Conservation (phyloP, 306 rosid genomes). For the Oxytropis ochrocephala region DNA sequence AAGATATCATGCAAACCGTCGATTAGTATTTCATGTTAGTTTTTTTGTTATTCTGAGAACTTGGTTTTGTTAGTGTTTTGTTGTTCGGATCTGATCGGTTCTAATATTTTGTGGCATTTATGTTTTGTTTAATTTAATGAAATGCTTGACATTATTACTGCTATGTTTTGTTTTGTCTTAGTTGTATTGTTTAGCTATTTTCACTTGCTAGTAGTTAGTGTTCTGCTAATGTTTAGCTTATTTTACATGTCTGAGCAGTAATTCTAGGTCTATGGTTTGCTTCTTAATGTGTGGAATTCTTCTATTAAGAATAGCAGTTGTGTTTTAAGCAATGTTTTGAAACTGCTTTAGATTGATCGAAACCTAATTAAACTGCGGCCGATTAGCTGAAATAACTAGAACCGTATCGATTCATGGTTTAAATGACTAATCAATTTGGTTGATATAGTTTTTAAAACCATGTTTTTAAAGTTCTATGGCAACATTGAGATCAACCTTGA, state of each 20-base stretch:
- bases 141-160: conserved; percentile 22
- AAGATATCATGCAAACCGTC: conserved; percentile 82
- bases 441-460: too few relatives aligned
- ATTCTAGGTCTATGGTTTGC: neutral
- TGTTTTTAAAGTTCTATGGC: too few relatives aligned
- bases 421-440: too few relatives aligned
- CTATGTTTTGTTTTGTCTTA: neutral
- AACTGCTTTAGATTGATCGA: too few relatives aligned
- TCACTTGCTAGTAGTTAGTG: neutral
- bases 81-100: neutral
- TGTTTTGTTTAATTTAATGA: conserved; percentile 16
- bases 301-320: too few relatives aligned
- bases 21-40: conserved; percentile 33
- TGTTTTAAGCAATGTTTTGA: too few relatives aligned
- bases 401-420: too few relatives aligned
- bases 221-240: too few relatives aligned
- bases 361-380: too few relatives aligned
- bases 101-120: neutral
- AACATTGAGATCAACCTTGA: too few relatives aligned
- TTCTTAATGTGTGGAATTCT: too few relatives aligned
- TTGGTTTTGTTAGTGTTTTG: neutral
- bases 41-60: neutral
- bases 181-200: neutral
- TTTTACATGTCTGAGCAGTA: neutral
- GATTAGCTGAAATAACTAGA: too few relatives aligned